Conservation (phyloP, 2,329 filamentous ascomycete species). For the Aureobasidium pullulans region DNA sequence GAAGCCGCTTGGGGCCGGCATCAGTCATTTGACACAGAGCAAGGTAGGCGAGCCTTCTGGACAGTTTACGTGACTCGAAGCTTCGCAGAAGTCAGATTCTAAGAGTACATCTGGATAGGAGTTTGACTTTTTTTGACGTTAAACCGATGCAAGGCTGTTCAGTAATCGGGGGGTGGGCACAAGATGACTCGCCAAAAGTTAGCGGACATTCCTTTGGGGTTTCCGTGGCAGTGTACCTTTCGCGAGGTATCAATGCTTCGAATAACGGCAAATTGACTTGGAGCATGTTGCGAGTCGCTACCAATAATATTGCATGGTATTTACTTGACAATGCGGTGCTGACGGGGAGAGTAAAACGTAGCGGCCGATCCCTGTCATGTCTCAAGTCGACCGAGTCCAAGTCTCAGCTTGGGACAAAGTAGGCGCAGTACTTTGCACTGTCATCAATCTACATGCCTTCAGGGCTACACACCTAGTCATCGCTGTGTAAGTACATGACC, state of each 20-base stretch:
- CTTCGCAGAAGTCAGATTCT: not conserved
- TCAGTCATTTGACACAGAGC: not conserved
- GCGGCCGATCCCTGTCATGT: slow-evolving; percentile 12
- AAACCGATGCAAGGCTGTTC: slow-evolving; percentile 3
- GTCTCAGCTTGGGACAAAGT: slow-evolving; percentile 1
- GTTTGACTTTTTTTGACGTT: slow-evolving; percentile 5
- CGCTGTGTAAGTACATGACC: not conserved
- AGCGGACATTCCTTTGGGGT: not conserved
- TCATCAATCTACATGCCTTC: not conserved
- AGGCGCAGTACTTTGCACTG: not conserved
- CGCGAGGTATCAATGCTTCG: not conserved
- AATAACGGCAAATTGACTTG: not conserved
- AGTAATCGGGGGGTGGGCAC: not conserved
- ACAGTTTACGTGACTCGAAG: not conserved
- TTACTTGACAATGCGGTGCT: not conserved
- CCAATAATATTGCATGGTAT: not conserved
- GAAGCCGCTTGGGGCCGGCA: not conserved
- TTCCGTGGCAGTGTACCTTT: not conserved
- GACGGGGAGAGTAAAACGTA: slow-evolving; percentile 3
- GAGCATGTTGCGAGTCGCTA: not conserved
- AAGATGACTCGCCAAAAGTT: slow-evolving; percentile 10
- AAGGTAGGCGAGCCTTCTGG: not conserved
- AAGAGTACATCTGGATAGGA: not conserved
- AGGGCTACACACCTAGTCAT: not conserved
- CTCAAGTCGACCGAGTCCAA: not conserved